phyloP scores from a whole-genome alignment of 2,329 filamentous ascomycete genomes.

The Aspergillus udagawae region DNA sequence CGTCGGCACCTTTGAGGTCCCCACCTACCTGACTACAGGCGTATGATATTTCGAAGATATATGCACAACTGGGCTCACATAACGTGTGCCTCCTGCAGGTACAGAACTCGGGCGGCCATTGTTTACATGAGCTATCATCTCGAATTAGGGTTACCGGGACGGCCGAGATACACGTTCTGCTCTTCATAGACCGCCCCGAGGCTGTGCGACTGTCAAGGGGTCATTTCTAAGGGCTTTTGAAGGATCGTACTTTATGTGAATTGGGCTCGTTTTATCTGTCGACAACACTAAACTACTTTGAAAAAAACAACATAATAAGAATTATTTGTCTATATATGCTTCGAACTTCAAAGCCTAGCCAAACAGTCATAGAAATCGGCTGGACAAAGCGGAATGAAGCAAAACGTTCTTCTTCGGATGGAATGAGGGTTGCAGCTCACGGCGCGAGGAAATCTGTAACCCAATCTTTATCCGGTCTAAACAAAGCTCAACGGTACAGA shows the following conservation, averaged over 20 bases:
- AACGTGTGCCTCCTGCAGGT: background rate
- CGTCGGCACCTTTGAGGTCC: too few relatives aligned
- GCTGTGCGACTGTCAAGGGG: background rate
- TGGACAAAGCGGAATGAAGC: constrained; percentile 19
- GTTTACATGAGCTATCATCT: background rate
- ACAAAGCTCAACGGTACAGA: background rate
- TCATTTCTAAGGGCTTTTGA: background rate
- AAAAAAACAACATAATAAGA: background rate
- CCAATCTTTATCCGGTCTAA: constrained; percentile 20
- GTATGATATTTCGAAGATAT: background rate
- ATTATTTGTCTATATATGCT: constrained; percentile 10
- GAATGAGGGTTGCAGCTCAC: constrained; percentile 22
- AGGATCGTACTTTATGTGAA: background rate
- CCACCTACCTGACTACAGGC: too few relatives aligned
- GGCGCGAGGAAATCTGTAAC: constrained; percentile 14
- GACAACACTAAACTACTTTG: background rate
- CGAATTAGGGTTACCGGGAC: background rate
- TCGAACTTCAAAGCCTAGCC: constrained; percentile 15
- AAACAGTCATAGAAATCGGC: constrained; percentile 6
- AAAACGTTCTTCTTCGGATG: constrained; percentile 19
- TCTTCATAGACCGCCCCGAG: background rate
- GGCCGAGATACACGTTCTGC: background rate
- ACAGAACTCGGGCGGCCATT: background rate
- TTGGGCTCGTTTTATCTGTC: background rate
- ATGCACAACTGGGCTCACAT: background rate